Evolutionary conservation across 73 alveolate genomes (phyloP).

Genomic region (Stentor roeselii): DNA sequence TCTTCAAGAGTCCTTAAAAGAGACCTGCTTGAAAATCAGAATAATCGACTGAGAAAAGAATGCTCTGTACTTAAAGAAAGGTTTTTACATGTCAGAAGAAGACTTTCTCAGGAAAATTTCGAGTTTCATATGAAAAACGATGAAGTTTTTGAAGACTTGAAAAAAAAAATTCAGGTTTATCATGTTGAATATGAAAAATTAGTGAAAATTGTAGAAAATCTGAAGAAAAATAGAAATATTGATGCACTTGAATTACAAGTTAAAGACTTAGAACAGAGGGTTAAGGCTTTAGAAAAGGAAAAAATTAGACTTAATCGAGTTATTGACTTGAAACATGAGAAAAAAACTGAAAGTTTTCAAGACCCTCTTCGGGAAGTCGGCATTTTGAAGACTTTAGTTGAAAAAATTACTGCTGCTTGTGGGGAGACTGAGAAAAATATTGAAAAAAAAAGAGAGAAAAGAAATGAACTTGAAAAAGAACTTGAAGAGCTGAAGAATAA

Average conservation of each 20-base stretch:
- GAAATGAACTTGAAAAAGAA: not conserved
- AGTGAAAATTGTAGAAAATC: not conserved
- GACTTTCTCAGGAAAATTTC: too few relatives aligned
- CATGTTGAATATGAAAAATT: not conserved
- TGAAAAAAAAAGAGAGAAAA: not conserved
- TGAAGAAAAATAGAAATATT: too few relatives aligned
- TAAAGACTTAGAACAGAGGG: not conserved
- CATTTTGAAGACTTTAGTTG: not conserved
- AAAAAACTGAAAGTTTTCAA: not conserved
- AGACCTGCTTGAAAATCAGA: not conserved
- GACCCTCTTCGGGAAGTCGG: too few relatives aligned
- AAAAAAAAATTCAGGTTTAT: too few relatives aligned
- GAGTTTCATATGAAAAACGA: not conserved
- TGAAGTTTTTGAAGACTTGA: not conserved
- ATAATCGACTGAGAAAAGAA: not conserved
- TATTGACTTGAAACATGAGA: not conserved
- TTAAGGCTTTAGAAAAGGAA: not conserved
- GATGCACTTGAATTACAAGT: not conserved
- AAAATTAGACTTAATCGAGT: not conserved
- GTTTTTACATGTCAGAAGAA: too few relatives aligned
- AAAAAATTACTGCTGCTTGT: not conserved
- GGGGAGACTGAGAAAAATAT: not conserved
- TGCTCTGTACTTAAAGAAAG: too few relatives aligned
- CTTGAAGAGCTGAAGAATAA: too few relatives aligned
- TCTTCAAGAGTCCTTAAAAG: not conserved